Evolutionary conservation across 805 yeast genomes (phyloP).

Genomic region (Yamadazyma endophytica): DNA sequence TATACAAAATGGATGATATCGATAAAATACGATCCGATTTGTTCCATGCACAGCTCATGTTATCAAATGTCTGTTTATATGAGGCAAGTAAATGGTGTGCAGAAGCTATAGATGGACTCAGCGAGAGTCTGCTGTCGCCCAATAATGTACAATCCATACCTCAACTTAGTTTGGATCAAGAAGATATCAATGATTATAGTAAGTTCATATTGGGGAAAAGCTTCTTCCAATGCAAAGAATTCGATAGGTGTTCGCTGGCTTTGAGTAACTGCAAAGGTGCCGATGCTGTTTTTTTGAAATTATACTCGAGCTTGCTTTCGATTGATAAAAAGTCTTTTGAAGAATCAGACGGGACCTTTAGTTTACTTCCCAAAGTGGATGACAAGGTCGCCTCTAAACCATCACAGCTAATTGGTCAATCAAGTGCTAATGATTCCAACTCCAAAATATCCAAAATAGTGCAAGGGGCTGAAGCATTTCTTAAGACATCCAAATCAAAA

Average conservation of each 20-base stretch:
- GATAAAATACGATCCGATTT: conserved; percentile 21
- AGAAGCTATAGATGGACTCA: conserved; percentile 70
- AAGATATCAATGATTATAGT: conserved; percentile 40
- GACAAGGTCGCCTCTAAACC: too few species aligned
- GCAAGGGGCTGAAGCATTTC: conserved; percentile 36
- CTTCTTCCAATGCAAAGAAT: conserved; percentile 80
- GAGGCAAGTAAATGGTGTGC: conserved; percentile 80
- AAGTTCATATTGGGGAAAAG: conserved; percentile 59
- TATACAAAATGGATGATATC: too few species aligned
- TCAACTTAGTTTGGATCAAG: conserved; percentile 11
- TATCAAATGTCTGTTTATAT: conserved; percentile 56
- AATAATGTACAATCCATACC: conserved; percentile 2
- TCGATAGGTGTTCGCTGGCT: conserved; percentile 65
- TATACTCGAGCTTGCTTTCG: conserved; percentile 67
- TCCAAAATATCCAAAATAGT: conserved; percentile 29
- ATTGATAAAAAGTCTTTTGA: conserved; percentile 77
- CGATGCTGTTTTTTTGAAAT: conserved; percentile 53
- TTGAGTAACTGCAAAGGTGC: conserved; percentile 51
- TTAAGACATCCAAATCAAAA: conserved; percentile 19
- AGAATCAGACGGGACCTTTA: conserved; percentile 64
- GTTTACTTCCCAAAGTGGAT: conserved; percentile 18
- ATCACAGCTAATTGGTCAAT: conserved; percentile 1
- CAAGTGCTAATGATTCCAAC: conserved; percentile 18
- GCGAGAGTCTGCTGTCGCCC: conserved; percentile 7
- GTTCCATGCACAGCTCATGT: conserved; percentile 21